A percentile compares a stretch with the other conserved stretches of the same genome.
Evolutionary conservation across 169 alveolate species (phyloP).

Genomic region (Plasmodium gallinaceum): DNA sequence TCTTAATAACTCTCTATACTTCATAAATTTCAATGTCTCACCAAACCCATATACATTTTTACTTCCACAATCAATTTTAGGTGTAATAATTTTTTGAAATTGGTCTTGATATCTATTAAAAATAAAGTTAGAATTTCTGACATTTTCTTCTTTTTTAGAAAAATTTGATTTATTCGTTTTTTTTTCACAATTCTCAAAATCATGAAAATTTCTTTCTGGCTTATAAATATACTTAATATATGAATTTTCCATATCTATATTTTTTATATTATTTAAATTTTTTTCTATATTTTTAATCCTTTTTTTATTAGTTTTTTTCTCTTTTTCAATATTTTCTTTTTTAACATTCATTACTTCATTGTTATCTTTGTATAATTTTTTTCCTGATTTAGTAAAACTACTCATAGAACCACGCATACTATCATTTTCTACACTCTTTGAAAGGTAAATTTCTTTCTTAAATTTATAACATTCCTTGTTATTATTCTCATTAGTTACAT

Average conservation of each 20-base stretch:
- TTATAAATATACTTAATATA: neutral
- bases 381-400: neutral
- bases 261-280: neutral
- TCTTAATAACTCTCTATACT: constrained; percentile 82
- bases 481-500: too few species aligned
- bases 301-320: neutral
- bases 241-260: neutral
- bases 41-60: constrained; percentile 71
- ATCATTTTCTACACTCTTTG: too few species aligned
- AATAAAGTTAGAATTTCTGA: neutral
- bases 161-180: neutral
- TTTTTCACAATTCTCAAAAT: neutral
- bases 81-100: neutral
- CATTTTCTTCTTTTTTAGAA: neutral
- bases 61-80: constrained; percentile 9
- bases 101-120: constrained; percentile 4
- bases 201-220: neutral
- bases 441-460: too few species aligned
- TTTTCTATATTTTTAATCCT: neutral
- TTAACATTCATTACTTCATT: too few species aligned
- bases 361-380: too few species aligned
- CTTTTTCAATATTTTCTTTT: neutral
- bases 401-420: neutral
- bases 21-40: constrained; percentile 83
- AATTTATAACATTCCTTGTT: too few species aligned